These are phyloP conservation scores for Aaosphaeria arxii DNA, from an alignment of 2,329 filamentous ascomycete species.

Conservation along the genomic window DNA sequence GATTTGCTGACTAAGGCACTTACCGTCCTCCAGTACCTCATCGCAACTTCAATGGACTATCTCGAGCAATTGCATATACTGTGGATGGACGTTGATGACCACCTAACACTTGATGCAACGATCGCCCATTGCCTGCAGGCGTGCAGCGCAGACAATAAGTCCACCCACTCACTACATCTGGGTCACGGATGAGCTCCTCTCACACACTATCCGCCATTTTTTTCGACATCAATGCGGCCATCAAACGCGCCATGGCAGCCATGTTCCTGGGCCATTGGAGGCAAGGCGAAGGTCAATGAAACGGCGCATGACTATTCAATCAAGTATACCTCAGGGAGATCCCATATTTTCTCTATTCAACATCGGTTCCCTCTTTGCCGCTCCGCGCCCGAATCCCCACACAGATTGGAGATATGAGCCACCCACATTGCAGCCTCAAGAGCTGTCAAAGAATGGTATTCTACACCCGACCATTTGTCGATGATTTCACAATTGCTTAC, in stretches of 20 bases:
- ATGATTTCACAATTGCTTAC: too few relatives aligned
- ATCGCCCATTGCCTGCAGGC: conserved; percentile 48
- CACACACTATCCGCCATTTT: conserved; percentile 51
- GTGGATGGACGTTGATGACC: conserved; percentile 1
- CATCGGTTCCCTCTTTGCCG: conserved; percentile 26
- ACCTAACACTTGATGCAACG: conserved; percentile 44
- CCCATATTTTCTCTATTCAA: conserved; percentile 20
- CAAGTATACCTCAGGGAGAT: conserved; percentile 34
- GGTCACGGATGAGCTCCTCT: conserved; percentile 58
- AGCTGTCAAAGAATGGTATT: too few relatives aligned
- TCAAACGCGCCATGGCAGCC: conserved; percentile 56
- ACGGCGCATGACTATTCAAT: conserved; percentile 51
- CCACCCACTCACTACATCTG: conserved; percentile 47
- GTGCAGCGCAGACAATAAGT: conserved; percentile 46
- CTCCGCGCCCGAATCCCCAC: conserved; percentile 12
- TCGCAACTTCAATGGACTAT: too few relatives aligned
- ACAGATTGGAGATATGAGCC: conserved; percentile 35
- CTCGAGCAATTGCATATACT: too few relatives aligned
- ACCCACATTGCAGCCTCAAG: conserved; percentile 15
- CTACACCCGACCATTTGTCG: too few relatives aligned
- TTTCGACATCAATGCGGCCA: conserved; percentile 44
- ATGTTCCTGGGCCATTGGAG: conserved; percentile 62
- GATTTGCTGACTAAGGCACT: too few relatives aligned
- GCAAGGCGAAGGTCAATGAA: conserved; percentile 55
- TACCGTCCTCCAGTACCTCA: too few relatives aligned